These are phyloP conservation scores for Chlorociboria aeruginascens DNA, from an alignment of 495 filamentous ascomycete species.

Conservation along the genomic window DNA sequence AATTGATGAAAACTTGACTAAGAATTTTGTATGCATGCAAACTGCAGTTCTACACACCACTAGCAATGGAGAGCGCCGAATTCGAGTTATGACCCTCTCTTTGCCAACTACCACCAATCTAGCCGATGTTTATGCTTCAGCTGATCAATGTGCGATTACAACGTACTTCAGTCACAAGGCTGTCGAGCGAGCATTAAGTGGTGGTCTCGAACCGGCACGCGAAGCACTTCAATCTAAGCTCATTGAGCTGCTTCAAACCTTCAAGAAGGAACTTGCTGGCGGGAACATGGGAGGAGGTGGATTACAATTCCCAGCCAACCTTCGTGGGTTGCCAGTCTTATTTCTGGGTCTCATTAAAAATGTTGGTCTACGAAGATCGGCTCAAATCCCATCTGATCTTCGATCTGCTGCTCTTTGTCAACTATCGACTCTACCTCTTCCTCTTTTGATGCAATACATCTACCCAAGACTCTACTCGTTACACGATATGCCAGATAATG, in stretches of 20 bases:
- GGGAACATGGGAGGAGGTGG: constrained; percentile 89
- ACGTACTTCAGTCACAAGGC: constrained; percentile 97
- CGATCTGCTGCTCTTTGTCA: constrained; percentile 86
- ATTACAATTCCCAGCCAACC: constrained; percentile 85
- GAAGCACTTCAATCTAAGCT: constrained; percentile 84
- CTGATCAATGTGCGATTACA: constrained; percentile 85
- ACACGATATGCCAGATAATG: constrained; percentile 95
- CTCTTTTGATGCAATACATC: constrained; percentile 92
- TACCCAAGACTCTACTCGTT: constrained; percentile 89
- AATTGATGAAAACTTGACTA: constrained; percentile 89
- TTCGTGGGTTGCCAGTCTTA: constrained; percentile 75
- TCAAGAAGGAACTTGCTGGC: constrained; percentile 91
- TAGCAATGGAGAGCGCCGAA: constrained; percentile 91
- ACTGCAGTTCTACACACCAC: constrained; percentile 96
- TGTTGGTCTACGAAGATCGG: constrained; percentile 85
- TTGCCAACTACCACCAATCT: constrained; percentile 85
- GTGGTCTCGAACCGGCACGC: constrained; percentile 78
- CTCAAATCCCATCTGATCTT: constrained; percentile 93
- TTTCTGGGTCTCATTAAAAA: constrained; percentile 95
- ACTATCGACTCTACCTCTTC: constrained; percentile 83
- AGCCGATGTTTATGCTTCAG: constrained; percentile 86
- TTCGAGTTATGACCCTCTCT: constrained; percentile 86
- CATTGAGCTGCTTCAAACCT: constrained; percentile 87
- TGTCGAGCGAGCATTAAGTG: constrained; percentile 76
- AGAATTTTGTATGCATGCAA: constrained; percentile 89